Base-by-base conservation (phyloP, 208 protist genomes). In the Wallacemonas collosoma region DNA sequence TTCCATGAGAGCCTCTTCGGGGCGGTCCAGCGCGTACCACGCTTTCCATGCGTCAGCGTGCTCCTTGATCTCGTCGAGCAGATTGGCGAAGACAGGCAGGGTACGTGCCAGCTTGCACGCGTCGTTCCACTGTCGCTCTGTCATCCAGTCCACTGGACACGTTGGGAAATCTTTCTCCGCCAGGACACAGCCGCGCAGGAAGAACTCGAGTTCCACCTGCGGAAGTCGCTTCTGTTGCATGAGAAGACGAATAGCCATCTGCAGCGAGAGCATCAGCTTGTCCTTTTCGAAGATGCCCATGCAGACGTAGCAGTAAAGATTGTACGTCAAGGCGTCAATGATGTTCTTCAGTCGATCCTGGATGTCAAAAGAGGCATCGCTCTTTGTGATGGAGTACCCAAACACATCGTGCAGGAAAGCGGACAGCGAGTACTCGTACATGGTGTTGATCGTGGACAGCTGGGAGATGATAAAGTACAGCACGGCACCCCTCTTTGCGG, bases 361-460 rank as follows among this genome's bases (percentile, higher is more conserved):
- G 90, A 95, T 88, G 77, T 98, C 85, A 81, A 96, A 97, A 26
- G 93, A 96, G 7, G 87, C 82, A 74, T 98, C 89, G 71, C 95
- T 95, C 77, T 96, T 93, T 8, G 89, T 85, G 58, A 99, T 97
- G 35, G 97, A 98, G 69, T 97, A 94, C 26, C 90, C 88, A 85
- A 99, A 99, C 12, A 99, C 95, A 57, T 99, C 97, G 76, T 97
- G 84, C 54, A 99, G 74, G 74, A 99, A 99, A 17, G 98, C 90
- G 39, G 86, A 87, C 36, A 99, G 93, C n/a, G 98, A 99, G 85
- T 99, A 99, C 86, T 99, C 98, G 83, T 99, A 99, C 99, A 99
- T 99, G 56, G 91, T 85, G 79, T 98, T 99, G 76, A 99, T 98
- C 2, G 81, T 88, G 2, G 94, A 97, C 8, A 99, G 87, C 71